Base-by-base conservation (phyloP, 371 early-diverging fungal species). In the Haplosporangium sp. region DNA sequence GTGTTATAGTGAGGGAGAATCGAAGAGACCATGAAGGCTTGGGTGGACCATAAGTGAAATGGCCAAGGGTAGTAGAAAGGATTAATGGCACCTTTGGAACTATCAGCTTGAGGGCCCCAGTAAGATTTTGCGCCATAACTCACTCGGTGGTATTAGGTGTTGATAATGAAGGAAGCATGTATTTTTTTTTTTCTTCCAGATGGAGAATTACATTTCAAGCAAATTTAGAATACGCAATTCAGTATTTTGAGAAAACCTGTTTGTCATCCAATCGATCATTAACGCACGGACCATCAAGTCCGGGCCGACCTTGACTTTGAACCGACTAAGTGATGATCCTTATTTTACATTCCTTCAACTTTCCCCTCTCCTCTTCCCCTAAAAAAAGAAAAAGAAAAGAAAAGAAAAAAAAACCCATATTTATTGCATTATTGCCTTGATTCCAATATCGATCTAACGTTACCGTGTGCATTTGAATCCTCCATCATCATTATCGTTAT, bases 21-120 rank as follows among this genome's bases (percentile, higher is more conserved):
- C 66, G 65, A 47, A 59, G 65, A 20, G 74, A 61, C 79, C 79
- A 79, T 1, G 74, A 74, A 10, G 74, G 74, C 55, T 71, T 74
- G 20, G 71, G 68, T 10, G 79, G 79, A 3, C 79, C 79, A 47
- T 59, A 53, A 15, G 63, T 45, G n/a, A 66, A 79, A 65, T 79
- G 71, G 27, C 9, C 64, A 61, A 74, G 5, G 0, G 74, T 74
- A 13, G 79, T 71, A 19, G 68, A 61, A 50, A 67, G 38, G 38
- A 79, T 53, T 34, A 79, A 58, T 13, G 79, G 79, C 9, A 74
- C 65, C 57, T 68, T 73, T 13, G 79, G 79, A 3, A 71, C 61
- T 52, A 79, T 59, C 4, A 67, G 13, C 70, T 53, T 53, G 0
- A 69, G 53, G 19, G 58, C 45, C 20, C 59, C 63, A 7, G 53